Evolutionary conservation across 2,329 filamentous ascomycete genomes (phyloP), one percentile per base, ranked within the genome.

Genomic region (Claviceps fusiformis): DNA sequence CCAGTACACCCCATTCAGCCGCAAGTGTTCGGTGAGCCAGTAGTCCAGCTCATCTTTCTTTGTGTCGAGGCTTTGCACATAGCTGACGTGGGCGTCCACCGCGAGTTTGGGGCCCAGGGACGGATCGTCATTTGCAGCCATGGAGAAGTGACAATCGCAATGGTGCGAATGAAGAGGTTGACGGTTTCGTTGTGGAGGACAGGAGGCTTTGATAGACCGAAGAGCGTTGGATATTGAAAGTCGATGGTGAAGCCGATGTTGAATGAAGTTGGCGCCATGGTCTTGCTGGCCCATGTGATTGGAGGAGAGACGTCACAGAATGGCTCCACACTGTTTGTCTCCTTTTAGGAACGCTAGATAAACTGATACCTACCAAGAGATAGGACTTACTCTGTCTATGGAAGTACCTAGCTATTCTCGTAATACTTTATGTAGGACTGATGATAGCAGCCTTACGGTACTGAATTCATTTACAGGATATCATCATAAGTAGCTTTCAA

Each of bases 1-100:
- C 93, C 93, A 98, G 71, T 98, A 98, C 50, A 98, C 81, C 48
- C 93, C 93, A 68, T 93, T 96, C 56, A 98, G 80, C 58, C 93
- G 89, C 61, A 98, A 78, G 69, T 98, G 93, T 71, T 98, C 92
- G 15, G 93, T 98, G 67, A 97, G 78, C 87, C 92, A 96, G 75
- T 97, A 98, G 70, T 96, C 90, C 63, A 95, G 84, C 71, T 96
- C 89, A 76, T 97, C 90, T 73, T 87, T 90, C 67, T 87, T 85
- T 61, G 86, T 90, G 71, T 98, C 90, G 62, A 98, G 79, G 65
- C 86, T 89, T 71, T 95, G 89, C 62, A 98, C 89, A 70, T 97
- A 98, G 67, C 83, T 82, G 64, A 97, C 89, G 69, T 98, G 93
- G 27, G 78, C 75, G 8, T 75, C 75, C 6, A 73, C 72, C 52